Evolutionary conservation across 352 stramenopile genomes (phyloP).

Genomic region (Pilasporangium apinafurcum): DNA sequence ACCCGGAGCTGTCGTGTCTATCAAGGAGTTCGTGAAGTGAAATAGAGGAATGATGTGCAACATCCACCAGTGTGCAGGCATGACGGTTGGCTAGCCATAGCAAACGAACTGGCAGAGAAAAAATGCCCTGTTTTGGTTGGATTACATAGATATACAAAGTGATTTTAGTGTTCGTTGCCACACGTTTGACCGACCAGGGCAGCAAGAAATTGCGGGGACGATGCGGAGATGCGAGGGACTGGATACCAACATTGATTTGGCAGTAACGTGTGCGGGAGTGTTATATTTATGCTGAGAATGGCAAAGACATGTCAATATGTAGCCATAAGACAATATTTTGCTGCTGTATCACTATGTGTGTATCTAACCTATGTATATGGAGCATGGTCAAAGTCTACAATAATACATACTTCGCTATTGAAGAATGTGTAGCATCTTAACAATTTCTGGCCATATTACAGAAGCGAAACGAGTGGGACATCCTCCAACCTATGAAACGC

Average conservation of each 20-base stretch:
- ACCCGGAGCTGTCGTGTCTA: slow-evolving; percentile 22
- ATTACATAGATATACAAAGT: slow-evolving; percentile 26
- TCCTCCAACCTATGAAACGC: too few relatives aligned
- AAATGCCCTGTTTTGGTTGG: slow-evolving; percentile 42
- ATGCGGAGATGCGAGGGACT: slow-evolving; percentile 26
- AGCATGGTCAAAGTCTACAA: too few relatives aligned
- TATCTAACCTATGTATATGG: too few relatives aligned
- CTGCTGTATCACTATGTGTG: too few relatives aligned
- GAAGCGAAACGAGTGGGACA: too few relatives aligned
- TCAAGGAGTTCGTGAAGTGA: slow-evolving; percentile 28
- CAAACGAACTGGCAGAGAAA: slow-evolving; percentile 18
- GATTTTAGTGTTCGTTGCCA: slow-evolving; percentile 37
- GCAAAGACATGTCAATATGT: too few relatives aligned
- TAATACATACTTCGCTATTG: too few relatives aligned
- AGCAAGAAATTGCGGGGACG: slow-evolving; percentile 23
- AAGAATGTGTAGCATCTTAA: too few relatives aligned
- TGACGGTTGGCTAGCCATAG: slow-evolving; percentile 42
- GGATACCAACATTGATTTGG: slow-evolving; percentile 1
- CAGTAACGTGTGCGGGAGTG: too few relatives aligned
- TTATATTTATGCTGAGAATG: too few relatives aligned
- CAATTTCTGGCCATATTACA: too few relatives aligned
- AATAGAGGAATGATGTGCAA: slow-evolving; percentile 43
- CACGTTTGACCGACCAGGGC: slow-evolving; percentile 31
- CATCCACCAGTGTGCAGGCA: slow-evolving; percentile 32
- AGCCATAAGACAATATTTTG: too few relatives aligned